Evolutionary conservation across 2,329 filamentous ascomycete genomes (phyloP), one percentile per base, ranked within the genome.

Genomic region (Monosporascus sp.): DNA sequence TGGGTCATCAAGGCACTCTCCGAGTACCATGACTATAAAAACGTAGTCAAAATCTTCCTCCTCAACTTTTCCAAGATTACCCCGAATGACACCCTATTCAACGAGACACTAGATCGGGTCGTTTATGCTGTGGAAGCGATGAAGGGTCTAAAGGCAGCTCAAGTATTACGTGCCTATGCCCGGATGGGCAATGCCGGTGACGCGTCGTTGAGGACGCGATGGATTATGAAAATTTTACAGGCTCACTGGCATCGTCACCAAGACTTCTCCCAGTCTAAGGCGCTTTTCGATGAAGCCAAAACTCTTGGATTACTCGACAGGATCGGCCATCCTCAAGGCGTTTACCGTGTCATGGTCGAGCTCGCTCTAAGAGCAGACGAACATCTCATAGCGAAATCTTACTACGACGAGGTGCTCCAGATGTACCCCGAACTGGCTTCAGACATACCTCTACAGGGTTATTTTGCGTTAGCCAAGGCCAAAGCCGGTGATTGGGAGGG

Each of bases 261-360:
- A 31, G 53, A 69, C 37, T 67, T 70, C 4, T 38, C 54, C 5
- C 56, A 58, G 49, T 55, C 61, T 1, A 56, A 61, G 40, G 53
- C 50, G 2, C 53, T 74, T 1, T 66, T 74, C 43, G 43, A 63
- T 0, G 55, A 67, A n/a, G 46, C 61, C 3, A 56, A 64, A 11
- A 56, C 58, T 16, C 41, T 58, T 24, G 61, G 59, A 2, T n/a
- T 68, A 5, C 52, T 68, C 41, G 53, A 60, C 11, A 59, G 50
- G 49, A 37, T 64, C 9, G 7, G 20, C 8, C 60, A 69, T 41
- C 63, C 68, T 3, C 56, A 72, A 38, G 64, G 59, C 8, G 52
- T 70, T 7, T 74, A 72, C 54, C 68, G 71, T 22, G 60, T 68
- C 41, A 72, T 77, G 69, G 58, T 74, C 5, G 71, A 76, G 52